Evolutionary conservation across 2,329 filamentous ascomycete species (phyloP).

Genomic region (Lasiodiplodia citricola): DNA sequence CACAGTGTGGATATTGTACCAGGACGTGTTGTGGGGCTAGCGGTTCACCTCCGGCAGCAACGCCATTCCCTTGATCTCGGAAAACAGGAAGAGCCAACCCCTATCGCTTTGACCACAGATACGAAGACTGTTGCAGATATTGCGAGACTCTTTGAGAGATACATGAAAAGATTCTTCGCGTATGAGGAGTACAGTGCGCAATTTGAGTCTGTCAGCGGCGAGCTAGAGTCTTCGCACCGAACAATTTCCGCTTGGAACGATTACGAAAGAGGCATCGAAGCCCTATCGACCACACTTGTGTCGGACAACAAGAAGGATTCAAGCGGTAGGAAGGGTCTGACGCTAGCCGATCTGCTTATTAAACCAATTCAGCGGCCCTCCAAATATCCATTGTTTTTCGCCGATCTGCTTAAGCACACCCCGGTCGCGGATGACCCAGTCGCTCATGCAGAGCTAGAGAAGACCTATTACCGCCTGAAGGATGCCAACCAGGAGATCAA

Average conservation of each 20-base stretch:
- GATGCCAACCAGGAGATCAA: conserved; percentile 83
- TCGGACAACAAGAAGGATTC: conserved; percentile 69
- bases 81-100: conserved; percentile 46
- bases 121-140: conserved; percentile 60
- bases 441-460: conserved; percentile 80
- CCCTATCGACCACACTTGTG: conserved; percentile 74
- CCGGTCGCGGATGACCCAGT: conserved; percentile 84
- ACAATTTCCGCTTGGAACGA: conserved; percentile 75
- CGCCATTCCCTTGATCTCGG: conserved; percentile 55
- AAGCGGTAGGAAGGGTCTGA: conserved; percentile 75
- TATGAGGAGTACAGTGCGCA: conserved; percentile 94
- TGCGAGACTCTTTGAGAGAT: conserved; percentile 58
- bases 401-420: conserved; percentile 81
- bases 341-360: conserved; percentile 84
- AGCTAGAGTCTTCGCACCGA: conserved; percentile 72
- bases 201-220: conserved; percentile 83
- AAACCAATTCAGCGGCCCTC: conserved; percentile 96
- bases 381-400: conserved; percentile 86
- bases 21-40: conserved; percentile 42
- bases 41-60: conserved; percentile 41
- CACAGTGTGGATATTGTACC: conserved; percentile 55
- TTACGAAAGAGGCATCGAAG: conserved; percentile 85
- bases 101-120: conserved; percentile 51
- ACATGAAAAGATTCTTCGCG: conserved; percentile 82
- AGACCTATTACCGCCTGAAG: conserved; percentile 72